Evolutionary conservation across 1,139 yeast genomes (phyloP), one percentile per base, ranked within the genome.

Genomic region (Kodamaea sp.): DNA sequence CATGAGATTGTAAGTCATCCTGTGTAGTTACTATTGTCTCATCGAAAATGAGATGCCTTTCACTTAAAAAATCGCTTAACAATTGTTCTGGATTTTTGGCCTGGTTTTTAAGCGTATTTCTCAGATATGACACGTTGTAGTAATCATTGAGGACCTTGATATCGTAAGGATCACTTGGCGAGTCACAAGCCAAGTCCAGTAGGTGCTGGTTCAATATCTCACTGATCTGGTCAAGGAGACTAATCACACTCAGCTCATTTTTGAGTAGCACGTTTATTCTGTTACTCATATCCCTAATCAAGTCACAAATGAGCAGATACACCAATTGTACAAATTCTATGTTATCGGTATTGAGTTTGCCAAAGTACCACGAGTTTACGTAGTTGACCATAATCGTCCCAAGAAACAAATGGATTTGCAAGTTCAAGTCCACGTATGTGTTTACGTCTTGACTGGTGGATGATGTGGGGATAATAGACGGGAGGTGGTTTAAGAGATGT

Each of bases 331-430:
- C 38, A 43, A 70, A 67, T 25, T 62, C 69, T 32, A 53, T 38
- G 41, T 66, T 65, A 29, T 63, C 65, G 2, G 75, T 68, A 37
- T 68, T 66, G 14, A 70, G 50, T 41, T 66, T 67, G 22, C 38
- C 42, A 26, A 61, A 47, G 43, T 68, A 70, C 76, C 76, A 70
- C 29, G 69, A 55, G 35, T 56, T 53, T 15, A 70, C 60, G 38
- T 55, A 70, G 24, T 59, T 55, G 7, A 58, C 50, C 41, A 66
- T 53, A 5, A 69, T 61, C 2, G 62, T 49, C 14, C 66, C 56
- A 13, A 69, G 43, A 34, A 70, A 64, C 32, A 68, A 44, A 42
- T 70, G 75, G 13, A 70, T 36, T 37, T 66, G 62, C 29, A 66
- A 53, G 38, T 68, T 67, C 12, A 67, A 46, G 20, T 50, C 40